phyloP scores from a whole-genome alignment of 306 rosid species.

The Canavalia gladiata region DNA sequence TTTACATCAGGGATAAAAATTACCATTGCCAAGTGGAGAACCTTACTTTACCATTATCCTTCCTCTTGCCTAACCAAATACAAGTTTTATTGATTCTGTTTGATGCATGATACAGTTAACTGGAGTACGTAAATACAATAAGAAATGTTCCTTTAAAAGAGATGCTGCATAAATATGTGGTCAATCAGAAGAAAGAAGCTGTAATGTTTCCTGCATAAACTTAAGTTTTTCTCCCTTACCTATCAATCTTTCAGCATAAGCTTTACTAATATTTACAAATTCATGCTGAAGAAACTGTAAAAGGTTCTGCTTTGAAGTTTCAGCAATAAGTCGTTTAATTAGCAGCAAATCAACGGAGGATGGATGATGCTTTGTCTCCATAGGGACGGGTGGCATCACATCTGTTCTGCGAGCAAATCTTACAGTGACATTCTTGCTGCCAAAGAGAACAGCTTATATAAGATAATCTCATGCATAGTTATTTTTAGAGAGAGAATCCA shows the following conservation, averaged over 20 bases:
- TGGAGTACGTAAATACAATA: background rate
- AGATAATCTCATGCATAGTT: constrained; percentile 44
- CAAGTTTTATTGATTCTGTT: constrained; percentile 1
- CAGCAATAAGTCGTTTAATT: constrained; percentile 87
- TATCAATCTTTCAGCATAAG: constrained; percentile 88
- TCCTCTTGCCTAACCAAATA: constrained; percentile 22
- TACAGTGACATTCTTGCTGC: constrained; percentile 88
- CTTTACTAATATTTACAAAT: constrained; percentile 85
- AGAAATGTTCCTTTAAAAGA: constrained; percentile 13
- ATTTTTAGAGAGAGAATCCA: constrained; percentile 12
- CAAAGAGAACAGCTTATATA: constrained; percentile 39
- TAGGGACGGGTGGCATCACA: constrained; percentile 96
- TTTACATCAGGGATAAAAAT: background rate
- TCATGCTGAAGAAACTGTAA: constrained; percentile 96
- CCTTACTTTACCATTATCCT: constrained; percentile 27
- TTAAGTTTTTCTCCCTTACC: constrained; percentile 58
- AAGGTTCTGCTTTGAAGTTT: constrained; percentile 86
- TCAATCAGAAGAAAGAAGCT: constrained; percentile 31
- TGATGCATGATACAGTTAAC: constrained; percentile 23
- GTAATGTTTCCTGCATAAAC: constrained; percentile 15
- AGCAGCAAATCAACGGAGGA: constrained; percentile 90
- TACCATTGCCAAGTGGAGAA: constrained; percentile 9
- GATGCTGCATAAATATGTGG: background rate
- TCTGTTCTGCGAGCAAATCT: constrained; percentile 95
- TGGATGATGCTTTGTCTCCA: constrained; percentile 96